Percentiles rank a stretch among this genome's conserved stretches.
Conservation (phyloP, 352 stramenopile genomes). For the Pythium rishiriense region DNA sequence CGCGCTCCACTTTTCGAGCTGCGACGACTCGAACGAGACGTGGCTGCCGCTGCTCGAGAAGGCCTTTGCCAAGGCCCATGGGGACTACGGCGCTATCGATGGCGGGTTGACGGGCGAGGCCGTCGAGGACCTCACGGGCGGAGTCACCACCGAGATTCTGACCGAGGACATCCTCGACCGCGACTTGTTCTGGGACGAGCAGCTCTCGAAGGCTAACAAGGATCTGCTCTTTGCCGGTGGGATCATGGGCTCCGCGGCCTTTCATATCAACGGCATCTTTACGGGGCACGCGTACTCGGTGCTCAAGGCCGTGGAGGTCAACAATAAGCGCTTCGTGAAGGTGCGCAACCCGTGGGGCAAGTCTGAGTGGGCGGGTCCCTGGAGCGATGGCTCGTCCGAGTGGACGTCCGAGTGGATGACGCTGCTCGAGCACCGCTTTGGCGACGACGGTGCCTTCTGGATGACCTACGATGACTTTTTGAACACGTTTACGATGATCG, state of each 20-base stretch:
- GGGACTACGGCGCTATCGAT: constrained; percentile 67
- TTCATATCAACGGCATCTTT: constrained; percentile 36
- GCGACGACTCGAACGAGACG: constrained; percentile 59
- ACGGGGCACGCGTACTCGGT: constrained; percentile 63
- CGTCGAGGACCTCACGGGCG: constrained; percentile 46
- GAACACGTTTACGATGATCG: constrained; percentile 35
- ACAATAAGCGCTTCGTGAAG: constrained; percentile 36
- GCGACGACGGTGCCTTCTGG: constrained; percentile 66
- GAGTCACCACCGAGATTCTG: constrained; percentile 40
- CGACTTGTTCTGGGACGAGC: constrained; percentile 38
- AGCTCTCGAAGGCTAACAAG: constrained; percentile 39
- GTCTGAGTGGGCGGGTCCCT: constrained; percentile 51
- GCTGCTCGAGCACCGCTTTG: constrained; percentile 38
- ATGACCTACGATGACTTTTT: constrained; percentile 55
- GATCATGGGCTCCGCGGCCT: constrained; percentile 23
- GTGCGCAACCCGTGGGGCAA: constrained; percentile 64
- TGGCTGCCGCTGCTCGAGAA: constrained; percentile 89
- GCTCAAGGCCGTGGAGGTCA: constrained; percentile 39
- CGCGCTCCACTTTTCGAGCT: constrained; percentile 43
- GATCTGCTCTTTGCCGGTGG: constrained; percentile 41
- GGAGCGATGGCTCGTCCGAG: constrained; percentile 45
- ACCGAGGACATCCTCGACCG: constrained; percentile 39
- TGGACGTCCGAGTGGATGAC: constrained; percentile 52
- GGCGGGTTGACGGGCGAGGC: constrained; percentile 52
- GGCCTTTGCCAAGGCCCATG: constrained; percentile 80